Base-by-base conservation (phyloP, 768 basidiomycete species). In the Leccinum rimulosum region DNA sequence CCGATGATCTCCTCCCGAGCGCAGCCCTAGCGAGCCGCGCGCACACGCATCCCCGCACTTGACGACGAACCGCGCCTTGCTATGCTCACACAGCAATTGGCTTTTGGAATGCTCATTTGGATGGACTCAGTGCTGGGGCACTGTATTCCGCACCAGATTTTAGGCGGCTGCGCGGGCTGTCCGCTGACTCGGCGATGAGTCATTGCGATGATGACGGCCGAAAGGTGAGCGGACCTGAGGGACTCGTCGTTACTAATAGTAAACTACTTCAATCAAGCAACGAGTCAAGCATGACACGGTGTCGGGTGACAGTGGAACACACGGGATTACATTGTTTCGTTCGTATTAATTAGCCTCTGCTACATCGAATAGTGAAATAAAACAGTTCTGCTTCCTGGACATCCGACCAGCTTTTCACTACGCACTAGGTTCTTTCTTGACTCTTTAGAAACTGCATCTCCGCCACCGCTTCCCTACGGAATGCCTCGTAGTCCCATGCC, bases 401-500 rank as follows among this genome's bases (percentile, higher is more conserved):
- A 5, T 17, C 38, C 17, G n/a, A 10, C 8, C 7, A 8, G 3
- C 0, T 17, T 38, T 38, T 17, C 17, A 9, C 8, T 17, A 38
- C 14, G 2, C 12, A 6, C 19, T 57, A 69, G 11, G 67, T 62
- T 54, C 28, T 62, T 12, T 64, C 67, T n/a, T 59, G 60, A 19
- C 58, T 61, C 54, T 10, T 63, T 54, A 70, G 36, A 22, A 69
- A n/a, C 53, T 69, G 70, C 48, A 70, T 22, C 31, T 64, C 57
- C 14, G 70, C 67, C 51, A 64, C 15, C n/a, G 72, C 67, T 1
- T 48, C 66, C 54, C 3, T 62, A 2, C 74, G 66, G 57, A 73
- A 71, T 36, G 65, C 71, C 56, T 68, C 66, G 50, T 71, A 73
- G 54, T 71, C 59, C 72, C 72, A 73, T 6, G 60, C 56, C 1